Conservation (phyloP, 2,329 filamentous ascomycete species). For the Apiospora hydei region DNA sequence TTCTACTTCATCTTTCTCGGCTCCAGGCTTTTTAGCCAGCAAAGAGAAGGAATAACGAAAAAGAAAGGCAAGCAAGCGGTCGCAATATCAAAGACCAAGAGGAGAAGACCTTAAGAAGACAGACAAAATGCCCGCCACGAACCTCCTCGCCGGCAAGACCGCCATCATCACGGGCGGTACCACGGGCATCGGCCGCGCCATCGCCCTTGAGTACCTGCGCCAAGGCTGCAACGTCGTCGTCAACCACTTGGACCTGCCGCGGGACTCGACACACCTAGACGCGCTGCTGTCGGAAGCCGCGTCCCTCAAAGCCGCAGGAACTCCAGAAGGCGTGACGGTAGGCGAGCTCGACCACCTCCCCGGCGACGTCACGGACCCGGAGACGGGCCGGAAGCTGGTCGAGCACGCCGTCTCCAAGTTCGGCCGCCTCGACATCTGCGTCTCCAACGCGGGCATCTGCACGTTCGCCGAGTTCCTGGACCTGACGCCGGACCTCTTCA, state of each 20-base stretch:
- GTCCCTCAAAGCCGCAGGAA: constrained; percentile 45
- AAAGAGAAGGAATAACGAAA: not conserved
- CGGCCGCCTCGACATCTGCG: constrained; percentile 75
- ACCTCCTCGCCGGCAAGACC: constrained; percentile 75
- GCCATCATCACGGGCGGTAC: constrained; percentile 88
- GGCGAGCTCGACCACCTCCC: constrained; percentile 70
- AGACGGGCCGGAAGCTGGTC: constrained; percentile 75
- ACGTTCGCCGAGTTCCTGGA: constrained; percentile 87
- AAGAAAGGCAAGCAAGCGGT: not conserved
- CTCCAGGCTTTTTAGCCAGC: not conserved
- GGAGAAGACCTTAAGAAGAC: not conserved
- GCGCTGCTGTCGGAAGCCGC: constrained; percentile 61
- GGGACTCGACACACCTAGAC: constrained; percentile 58
- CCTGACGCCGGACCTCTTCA: constrained; percentile 73
- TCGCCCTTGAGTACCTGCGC: constrained; percentile 77
- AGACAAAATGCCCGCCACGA: constrained; percentile 50
- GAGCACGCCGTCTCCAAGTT: constrained; percentile 68
- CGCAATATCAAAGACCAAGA: not conserved
- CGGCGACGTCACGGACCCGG: constrained; percentile 79
- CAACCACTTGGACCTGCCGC: constrained; percentile 74
- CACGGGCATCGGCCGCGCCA: constrained; percentile 86
- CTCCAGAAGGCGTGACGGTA: constrained; percentile 27
- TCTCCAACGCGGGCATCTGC: constrained; percentile 89
- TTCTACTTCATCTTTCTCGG: not conserved
- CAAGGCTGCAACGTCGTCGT: constrained; percentile 82